phyloP scores from a whole-genome alignment of 768 basidiomycete species.

The Lactarius pseudohatsudake region DNA sequence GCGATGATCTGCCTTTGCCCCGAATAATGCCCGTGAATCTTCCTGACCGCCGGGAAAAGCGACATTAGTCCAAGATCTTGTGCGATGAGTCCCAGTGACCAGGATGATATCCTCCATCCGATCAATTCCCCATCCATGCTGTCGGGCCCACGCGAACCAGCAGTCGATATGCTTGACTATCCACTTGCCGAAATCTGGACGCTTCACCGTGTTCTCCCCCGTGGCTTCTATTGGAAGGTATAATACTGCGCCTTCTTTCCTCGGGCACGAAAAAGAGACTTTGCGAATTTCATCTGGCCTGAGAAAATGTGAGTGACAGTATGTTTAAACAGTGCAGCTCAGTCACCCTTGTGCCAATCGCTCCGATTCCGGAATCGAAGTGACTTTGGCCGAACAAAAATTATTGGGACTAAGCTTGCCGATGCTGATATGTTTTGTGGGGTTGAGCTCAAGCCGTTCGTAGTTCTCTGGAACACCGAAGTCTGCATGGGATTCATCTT shows the following conservation, averaged over 20 bases:
- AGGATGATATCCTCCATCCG: background rate
- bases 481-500: background rate
- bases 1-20: no score
- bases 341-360: no score
- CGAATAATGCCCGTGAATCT: background rate
- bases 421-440: background rate
- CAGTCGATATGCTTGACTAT: background rate
- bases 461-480: background rate
- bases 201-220: no score
- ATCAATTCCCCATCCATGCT: background rate
- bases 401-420: background rate
- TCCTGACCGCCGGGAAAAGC: background rate
- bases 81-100: constrained; percentile 9
- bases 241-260: background rate
- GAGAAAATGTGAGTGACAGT: no score
- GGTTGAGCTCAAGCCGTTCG: background rate
- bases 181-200: background rate
- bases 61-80: constrained; percentile 2
- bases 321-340: no score
- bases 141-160: background rate
- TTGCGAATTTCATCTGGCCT: background rate
- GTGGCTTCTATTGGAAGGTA: no score
- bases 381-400: background rate
- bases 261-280: background rate
- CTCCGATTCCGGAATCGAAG: background rate